Base-by-base conservation (phyloP, 805 yeast genomes). In the Lipomyces japonicus region DNA sequence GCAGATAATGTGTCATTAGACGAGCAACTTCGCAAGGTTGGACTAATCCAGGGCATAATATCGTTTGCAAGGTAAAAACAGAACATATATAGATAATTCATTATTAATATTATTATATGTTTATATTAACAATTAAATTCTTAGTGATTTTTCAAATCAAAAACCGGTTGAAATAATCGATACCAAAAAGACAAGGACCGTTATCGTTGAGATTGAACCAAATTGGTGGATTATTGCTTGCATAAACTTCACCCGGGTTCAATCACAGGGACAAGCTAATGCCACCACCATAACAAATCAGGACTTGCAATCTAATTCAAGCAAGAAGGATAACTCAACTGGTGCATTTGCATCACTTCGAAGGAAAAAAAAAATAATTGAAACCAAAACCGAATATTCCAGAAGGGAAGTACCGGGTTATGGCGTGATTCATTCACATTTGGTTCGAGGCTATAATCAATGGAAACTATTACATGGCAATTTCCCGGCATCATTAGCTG, bases 131-230 rank as follows among this genome's bases (percentile, higher is more conserved):
- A 1, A 12, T 4, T 24, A 5, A 3, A 22, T 21, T 10, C 16
- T 3, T 19, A 54, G 58, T 30, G 58, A 54, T 45, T 54, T 54
- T 26, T 45, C 58, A 9, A 51, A 51, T 25, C 36, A 40, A 10
- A 46, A 44, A 32, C 58, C 58, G n/a, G 58, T 54, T 14, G 58
- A 54, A 38, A 51, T 54, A 12, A 48, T 54, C 18, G 58, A 54
- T 25, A 54, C 58, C 12, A 37, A 51, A 28, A 54, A 54, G 39
- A 54, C 58, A 14, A 50, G 58, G n/a, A 54, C 58, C 2, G 53
- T 52, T 14, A 28, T 54, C 14, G 52, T 51, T 30, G 58, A 54
- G 30, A 48, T 54, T 14, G 58, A 54, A 31, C 58, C 54, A 9
- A 44, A 44, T 28, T 54, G 58, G 58, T 54, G 58, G 58, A 41